Evolutionary conservation across 1,284 basidiomycete species (phyloP).

Genomic region (Ustilago bromivora): DNA sequence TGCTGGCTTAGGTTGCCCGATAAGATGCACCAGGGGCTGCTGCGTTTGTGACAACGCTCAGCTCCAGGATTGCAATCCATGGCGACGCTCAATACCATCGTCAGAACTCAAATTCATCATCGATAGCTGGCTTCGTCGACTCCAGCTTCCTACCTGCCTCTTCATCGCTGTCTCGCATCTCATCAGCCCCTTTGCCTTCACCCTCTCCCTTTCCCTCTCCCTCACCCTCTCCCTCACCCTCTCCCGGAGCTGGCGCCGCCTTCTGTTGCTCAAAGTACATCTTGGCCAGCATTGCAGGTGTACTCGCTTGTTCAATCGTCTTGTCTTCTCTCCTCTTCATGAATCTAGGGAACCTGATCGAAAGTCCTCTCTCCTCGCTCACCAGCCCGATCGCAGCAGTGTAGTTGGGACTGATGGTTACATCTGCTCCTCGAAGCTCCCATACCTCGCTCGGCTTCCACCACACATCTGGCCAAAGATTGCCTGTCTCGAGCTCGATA

Average conservation of each 20-base stretch:
- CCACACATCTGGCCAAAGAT: slow-evolving; percentile 82
- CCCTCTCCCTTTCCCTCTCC: slow-evolving; percentile 30
- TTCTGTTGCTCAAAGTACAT: slow-evolving; percentile 62
- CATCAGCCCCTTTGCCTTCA: slow-evolving; percentile 13
- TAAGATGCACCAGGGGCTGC: not conserved
- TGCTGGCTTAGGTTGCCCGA: not conserved
- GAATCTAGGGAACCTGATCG: slow-evolving; percentile 71
- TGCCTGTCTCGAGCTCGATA: slow-evolving; percentile 70
- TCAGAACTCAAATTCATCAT: slow-evolving; percentile 35
- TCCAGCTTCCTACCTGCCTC: not conserved
- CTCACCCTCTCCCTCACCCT: slow-evolving; percentile 22
- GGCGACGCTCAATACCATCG: not conserved
- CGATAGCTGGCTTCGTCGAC: slow-evolving; percentile 2
- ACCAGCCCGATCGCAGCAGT: slow-evolving; percentile 79
- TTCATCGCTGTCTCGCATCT: slow-evolving; percentile 23
- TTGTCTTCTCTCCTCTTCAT: slow-evolving; percentile 65
- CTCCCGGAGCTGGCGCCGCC: slow-evolving; percentile 28
- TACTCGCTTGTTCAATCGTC: slow-evolving; percentile 52
- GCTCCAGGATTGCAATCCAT: not conserved
- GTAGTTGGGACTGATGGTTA: slow-evolving; percentile 89
- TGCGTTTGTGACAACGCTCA: not conserved
- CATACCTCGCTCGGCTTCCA: slow-evolving; percentile 78
- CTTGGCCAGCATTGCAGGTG: slow-evolving; percentile 54
- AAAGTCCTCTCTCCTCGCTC: slow-evolving; percentile 76
- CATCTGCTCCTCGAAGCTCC: slow-evolving; percentile 80